A percentile compares a stretch with the other conserved stretches of the same genome.
Evolutionary conservation across 768 basidiomycete genomes (phyloP).

Genomic region (Leccinum subtestaceum): DNA sequence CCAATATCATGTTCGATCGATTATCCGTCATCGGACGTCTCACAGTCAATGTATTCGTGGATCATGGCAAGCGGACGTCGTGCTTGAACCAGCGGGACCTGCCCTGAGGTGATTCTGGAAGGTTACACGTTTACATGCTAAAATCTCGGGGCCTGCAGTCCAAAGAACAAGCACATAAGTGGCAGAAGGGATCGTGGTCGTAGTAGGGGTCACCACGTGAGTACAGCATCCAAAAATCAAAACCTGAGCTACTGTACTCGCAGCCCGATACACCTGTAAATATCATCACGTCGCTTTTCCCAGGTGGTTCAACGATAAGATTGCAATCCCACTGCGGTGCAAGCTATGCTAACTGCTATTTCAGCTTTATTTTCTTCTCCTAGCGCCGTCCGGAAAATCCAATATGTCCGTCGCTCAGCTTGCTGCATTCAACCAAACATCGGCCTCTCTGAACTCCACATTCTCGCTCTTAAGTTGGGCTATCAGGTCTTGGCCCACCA

Average conservation of each 20-base stretch:
- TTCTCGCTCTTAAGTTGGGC: conserved; percentile 14
- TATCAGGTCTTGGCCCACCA: conserved; percentile 9
- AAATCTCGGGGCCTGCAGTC: too few species aligned
- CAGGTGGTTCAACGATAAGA: conserved; percentile 18
- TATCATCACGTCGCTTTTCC: conserved; percentile 10
- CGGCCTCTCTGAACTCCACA: conserved; percentile 21
- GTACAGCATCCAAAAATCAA: too few species aligned
- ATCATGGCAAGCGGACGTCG: too few species aligned
- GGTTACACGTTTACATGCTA: too few species aligned
- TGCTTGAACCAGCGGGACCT: too few species aligned
- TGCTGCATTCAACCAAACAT: conserved; percentile 29
- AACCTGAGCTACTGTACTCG: conserved; percentile 12
- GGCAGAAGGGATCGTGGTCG: too few species aligned
- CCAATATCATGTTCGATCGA: too few species aligned
- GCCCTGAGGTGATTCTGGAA: too few species aligned
- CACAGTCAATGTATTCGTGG: too few species aligned
- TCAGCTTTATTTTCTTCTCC: conserved; percentile 30
- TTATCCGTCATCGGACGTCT: too few species aligned
- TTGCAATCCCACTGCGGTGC: not conserved
- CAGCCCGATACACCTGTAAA: conserved; percentile 1
- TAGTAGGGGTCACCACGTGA: too few species aligned
- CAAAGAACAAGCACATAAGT: too few species aligned
- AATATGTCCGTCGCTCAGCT: conserved; percentile 29
- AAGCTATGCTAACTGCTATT: not conserved
- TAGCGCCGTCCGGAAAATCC: conserved; percentile 25